Evolutionary conservation across 768 basidiomycete species (phyloP).

Genomic region (Daedaleopsis sinensis): DNA sequence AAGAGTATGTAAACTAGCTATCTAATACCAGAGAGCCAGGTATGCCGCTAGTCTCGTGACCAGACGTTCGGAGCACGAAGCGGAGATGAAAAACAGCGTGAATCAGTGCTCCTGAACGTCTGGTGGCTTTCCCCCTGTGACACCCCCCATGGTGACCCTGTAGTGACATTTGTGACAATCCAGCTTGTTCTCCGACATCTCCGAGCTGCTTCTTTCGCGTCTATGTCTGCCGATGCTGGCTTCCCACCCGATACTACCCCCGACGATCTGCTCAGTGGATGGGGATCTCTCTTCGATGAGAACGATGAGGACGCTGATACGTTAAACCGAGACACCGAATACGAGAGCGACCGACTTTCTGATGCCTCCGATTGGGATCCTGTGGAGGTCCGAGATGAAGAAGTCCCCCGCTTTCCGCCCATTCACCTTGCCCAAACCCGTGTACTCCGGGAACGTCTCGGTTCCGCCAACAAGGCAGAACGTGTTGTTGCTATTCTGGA

Average conservation of each 20-base stretch:
- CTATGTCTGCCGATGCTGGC: too few species aligned
- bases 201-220: background rate
- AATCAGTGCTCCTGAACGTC: conserved; percentile 1
- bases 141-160: background rate
- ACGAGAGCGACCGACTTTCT: background rate
- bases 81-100: background rate
- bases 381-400: background rate
- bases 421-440: background rate
- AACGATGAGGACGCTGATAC: background rate
- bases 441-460: too few species aligned
- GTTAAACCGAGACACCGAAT: background rate
- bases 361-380: background rate
- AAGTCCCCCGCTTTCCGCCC: background rate
- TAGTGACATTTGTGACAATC: too few species aligned
- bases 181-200: background rate
- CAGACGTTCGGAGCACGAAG: too few species aligned
- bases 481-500: background rate
- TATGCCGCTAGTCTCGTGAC: too few species aligned
- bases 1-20: too few species aligned
- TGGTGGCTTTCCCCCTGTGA: conserved; percentile 2
- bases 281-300: background rate
- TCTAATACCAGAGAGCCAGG: too few species aligned
- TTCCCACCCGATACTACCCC: too few species aligned
- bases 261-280: too few species aligned
- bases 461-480: too few species aligned